These are phyloP conservation scores for Fagopyrum homotropicum DNA, from an alignment of 148 eudicot species.

Conservation along the genomic window DNA sequence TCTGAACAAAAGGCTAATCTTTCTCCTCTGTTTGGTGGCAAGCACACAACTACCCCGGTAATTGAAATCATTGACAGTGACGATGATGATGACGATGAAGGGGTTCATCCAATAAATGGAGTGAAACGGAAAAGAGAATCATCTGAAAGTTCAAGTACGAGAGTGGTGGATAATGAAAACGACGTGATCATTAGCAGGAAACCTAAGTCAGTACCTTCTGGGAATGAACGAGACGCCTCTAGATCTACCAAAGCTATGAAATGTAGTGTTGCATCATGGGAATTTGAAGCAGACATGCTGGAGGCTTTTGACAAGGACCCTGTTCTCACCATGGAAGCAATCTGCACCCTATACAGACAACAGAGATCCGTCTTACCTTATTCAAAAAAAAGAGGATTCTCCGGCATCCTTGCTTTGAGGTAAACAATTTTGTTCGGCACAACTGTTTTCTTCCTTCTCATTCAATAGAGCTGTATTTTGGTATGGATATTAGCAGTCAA, in stretches of 20 bases:
- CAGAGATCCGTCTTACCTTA: background rate
- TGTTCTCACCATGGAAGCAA: conserved; percentile 1
- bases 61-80: background rate
- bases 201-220: background rate
- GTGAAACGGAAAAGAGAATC: conserved; percentile 8
- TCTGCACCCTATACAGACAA: conserved; percentile 10
- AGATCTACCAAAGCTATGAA: background rate
- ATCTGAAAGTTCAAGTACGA: background rate
- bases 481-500: background rate
- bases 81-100: background rate
- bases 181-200: background rate
- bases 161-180: background rate
- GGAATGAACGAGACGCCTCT: background rate
- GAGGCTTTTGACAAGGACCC: conserved; percentile 19
- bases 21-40: background rate
- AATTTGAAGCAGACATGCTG: conserved; percentile 13
- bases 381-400: background rate
- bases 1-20: background rate
- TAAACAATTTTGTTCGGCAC: background rate
- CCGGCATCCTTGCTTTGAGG: conserved; percentile 6
- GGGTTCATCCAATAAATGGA: background rate
- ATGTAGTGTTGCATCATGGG: background rate
- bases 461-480: background rate
- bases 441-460: background rate
- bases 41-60: background rate